Percentiles rank a stretch among this genome's conserved stretches.
Evolutionary conservation across 2,329 filamentous ascomycete genomes (phyloP).

Genomic region (Cladorrhinum sp.): DNA sequence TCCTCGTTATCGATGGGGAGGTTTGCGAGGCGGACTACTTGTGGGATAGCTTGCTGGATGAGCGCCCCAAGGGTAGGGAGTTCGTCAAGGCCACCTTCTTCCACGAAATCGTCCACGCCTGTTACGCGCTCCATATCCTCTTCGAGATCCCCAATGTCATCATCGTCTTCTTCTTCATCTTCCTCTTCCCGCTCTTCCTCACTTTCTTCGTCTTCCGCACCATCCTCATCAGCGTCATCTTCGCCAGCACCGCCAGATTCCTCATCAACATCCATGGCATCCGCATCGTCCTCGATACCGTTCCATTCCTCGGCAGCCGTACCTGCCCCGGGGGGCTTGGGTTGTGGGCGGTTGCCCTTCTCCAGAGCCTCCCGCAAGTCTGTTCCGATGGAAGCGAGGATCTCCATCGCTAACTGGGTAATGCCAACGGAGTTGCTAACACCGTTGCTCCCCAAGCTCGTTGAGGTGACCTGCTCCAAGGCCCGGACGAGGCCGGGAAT

Average conservation of each 20-base stretch:
- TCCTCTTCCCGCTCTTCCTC: conserved; percentile 36
- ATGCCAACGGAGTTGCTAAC: conserved; percentile 45
- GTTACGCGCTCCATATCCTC: conserved; percentile 65
- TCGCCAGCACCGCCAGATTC: conserved; percentile 30
- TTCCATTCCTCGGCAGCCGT: conserved; percentile 35
- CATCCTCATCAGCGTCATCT: conserved; percentile 34
- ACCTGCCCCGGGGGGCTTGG: not conserved
- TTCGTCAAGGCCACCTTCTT: conserved; percentile 46
- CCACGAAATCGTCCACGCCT: conserved; percentile 43
- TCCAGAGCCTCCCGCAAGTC: conserved; percentile 51
- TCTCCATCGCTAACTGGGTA: conserved; percentile 56
- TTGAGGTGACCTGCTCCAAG: conserved; percentile 36
- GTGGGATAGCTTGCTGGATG: conserved; percentile 44
- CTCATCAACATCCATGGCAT: conserved; percentile 37
- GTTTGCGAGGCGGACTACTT: conserved; percentile 47
- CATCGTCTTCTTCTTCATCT: conserved; percentile 41
- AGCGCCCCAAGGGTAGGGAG: conserved; percentile 52
- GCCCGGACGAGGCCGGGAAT: conserved; percentile 43
- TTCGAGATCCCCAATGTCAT: conserved; percentile 47
- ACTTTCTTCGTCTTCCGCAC: conserved; percentile 36
- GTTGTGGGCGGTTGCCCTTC: conserved; percentile 39
- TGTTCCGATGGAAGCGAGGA: conserved; percentile 63
- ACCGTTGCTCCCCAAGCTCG: conserved; percentile 32
- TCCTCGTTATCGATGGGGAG: conserved; percentile 41
- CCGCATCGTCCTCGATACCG: conserved; percentile 36